Base-by-base conservation (phyloP, 192 early-diverging fungal genomes). In the Coemansia sp. region DNA sequence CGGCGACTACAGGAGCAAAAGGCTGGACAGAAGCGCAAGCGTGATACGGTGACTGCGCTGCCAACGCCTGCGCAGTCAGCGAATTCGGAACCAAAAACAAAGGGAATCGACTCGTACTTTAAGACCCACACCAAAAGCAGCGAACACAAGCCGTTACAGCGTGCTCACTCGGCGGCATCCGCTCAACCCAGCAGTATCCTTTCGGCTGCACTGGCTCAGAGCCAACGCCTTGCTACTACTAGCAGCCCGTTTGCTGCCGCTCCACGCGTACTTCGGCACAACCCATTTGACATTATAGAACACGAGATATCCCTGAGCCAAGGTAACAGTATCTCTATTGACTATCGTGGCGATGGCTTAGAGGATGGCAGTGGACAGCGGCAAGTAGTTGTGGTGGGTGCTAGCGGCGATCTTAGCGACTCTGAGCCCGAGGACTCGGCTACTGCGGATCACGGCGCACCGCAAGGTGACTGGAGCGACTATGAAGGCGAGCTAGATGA, bases 231-330 rank as follows among this genome's bases (percentile, higher is more conserved):
- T 23, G 6, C 35, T n/a, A 3, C 48, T 21, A 25, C 63, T 2
- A 26, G 41, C 21, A 63, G 65, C 31, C 62, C 69, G 42, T 80
- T 80, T 75, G 78, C 78, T 14, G 73, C 78, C 0, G 53, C 69
- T 33, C 73, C 73, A 9, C 72, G 69, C 18, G 65, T 28, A 9
- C 59, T 69, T 11, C 57, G 43, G 14, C 45, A 68, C 4, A 75
- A 80, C 34, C 78, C 78, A 25, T 80, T 80, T 26, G 78, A 80
- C 36, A 80, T 80, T 28, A 80, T 80, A 38, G 57, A 48, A 11
- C 34, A 68, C 7, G 61, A 57, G 23, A 52, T 66, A 23, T 53
- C 56, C 8, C 25, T 23, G 16, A 58, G 53, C 36, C 38, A 61
- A 12, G 45, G 36, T 11, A 25, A 55, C 4, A 38, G 6, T 7